Evolutionary conservation across 2,329 filamentous ascomycete species (phyloP).

Genomic region (Colletotrichum sp.): DNA sequence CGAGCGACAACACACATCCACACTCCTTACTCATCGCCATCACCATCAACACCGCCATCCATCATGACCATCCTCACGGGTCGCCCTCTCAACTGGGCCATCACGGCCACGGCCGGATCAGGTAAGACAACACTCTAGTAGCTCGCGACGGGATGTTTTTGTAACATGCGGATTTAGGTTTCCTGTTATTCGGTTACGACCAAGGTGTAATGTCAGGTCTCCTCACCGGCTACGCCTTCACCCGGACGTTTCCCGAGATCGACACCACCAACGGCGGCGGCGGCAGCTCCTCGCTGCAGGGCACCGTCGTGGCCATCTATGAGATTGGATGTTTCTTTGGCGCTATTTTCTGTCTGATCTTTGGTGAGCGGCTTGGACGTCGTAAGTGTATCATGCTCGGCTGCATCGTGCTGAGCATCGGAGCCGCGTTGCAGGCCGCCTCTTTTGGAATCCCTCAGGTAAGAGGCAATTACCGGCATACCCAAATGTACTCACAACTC

Average conservation of each 20-base stretch:
- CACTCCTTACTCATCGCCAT: background rate
- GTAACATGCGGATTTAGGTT: conserved; percentile 22
- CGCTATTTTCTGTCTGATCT: conserved; percentile 41
- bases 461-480: background rate
- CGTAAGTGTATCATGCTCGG: conserved; percentile 43
- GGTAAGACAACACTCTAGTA: background rate
- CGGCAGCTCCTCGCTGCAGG: conserved; percentile 47
- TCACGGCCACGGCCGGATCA: conserved; percentile 36
- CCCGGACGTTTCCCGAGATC: conserved; percentile 36
- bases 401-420: conserved; percentile 43
- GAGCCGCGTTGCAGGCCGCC: conserved; percentile 48
- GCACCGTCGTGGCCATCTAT: conserved; percentile 51
- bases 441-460: conserved; percentile 37
- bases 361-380: conserved; percentile 50
- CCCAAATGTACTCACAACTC: accelerated
- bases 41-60: background rate
- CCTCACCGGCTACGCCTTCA: conserved; percentile 37
- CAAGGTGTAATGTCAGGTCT: conserved; percentile 34
- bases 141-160: background rate
- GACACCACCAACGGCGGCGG: conserved; percentile 33
- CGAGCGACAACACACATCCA: background rate
- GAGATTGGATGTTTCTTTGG: conserved; percentile 54
- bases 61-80: conserved; percentile 30
- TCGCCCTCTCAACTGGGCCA: conserved; percentile 42
- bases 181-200: conserved; percentile 31